These are phyloP conservation scores for Diaporthe citri DNA, from an alignment of 2,329 filamentous ascomycete species.

Conservation along the genomic window DNA sequence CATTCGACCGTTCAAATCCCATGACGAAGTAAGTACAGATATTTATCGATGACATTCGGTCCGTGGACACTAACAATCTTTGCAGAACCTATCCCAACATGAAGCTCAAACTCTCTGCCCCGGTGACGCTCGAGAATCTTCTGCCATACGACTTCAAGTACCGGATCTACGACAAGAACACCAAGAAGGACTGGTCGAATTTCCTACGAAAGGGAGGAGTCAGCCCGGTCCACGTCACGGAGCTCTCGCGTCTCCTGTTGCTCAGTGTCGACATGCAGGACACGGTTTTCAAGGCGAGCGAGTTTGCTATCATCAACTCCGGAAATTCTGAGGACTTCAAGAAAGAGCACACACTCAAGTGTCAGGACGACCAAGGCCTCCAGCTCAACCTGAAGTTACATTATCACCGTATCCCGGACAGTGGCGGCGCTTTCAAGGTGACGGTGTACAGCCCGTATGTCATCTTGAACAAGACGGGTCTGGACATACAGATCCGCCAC, in stretches of 20 bases:
- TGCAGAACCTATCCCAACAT: slow-evolving; percentile 89
- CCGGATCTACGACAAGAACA: slow-evolving; percentile 98
- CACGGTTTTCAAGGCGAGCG: slow-evolving; percentile 92
- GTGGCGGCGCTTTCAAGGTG: slow-evolving; percentile 95
- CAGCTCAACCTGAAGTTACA: slow-evolving; percentile 86
- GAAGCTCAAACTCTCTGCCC: slow-evolving; percentile 90
- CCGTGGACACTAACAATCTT: slow-evolving; percentile 48
- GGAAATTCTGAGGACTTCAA: slow-evolving; percentile 89
- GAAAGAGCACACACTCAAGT: slow-evolving; percentile 81
- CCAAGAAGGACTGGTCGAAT: slow-evolving; percentile 98
- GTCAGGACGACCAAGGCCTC: slow-evolving; percentile 87
- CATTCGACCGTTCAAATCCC: slow-evolving; percentile 86
- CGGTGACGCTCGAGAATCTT: slow-evolving; percentile 93
- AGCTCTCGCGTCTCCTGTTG: slow-evolving; percentile 91
- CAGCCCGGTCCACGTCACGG: slow-evolving; percentile 96
- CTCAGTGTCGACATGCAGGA: slow-evolving; percentile 98
- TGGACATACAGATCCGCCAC: slow-evolving; percentile 87
- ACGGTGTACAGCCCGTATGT: slow-evolving; percentile 96
- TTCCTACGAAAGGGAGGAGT: slow-evolving; percentile 96
- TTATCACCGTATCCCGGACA: slow-evolving; percentile 90
- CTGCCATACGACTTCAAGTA: slow-evolving; percentile 99
- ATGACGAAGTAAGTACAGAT: slow-evolving; percentile 71
- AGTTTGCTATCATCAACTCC: slow-evolving; percentile 97
- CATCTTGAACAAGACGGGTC: slow-evolving; percentile 92
- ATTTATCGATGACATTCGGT: background rate